Evolutionary conservation across 2,329 filamentous ascomycete genomes (phyloP).

Genomic region (Cordyceps sp.): DNA sequence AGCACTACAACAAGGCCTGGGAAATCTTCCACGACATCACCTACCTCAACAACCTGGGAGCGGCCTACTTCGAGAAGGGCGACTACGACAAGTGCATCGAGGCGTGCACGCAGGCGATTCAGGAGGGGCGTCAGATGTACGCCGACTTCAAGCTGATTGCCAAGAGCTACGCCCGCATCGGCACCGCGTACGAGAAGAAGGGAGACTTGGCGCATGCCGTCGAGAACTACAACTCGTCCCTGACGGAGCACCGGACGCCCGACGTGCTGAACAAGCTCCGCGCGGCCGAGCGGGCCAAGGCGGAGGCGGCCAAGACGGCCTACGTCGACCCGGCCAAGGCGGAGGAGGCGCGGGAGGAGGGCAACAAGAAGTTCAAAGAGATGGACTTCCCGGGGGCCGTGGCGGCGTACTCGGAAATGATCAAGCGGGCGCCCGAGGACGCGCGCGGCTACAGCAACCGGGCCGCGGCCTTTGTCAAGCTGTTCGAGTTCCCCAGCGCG

Average conservation of each 20-base stretch:
- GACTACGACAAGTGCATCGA: conserved; percentile 82
- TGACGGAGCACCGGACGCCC: conserved; percentile 92
- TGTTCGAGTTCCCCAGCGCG: conserved; percentile 87
- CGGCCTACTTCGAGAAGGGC: conserved; percentile 90
- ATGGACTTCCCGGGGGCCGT: conserved; percentile 90
- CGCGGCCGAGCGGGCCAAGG: conserved; percentile 73
- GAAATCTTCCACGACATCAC: conserved; percentile 90
- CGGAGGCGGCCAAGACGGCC: conserved; percentile 54
- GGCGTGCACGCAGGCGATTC: conserved; percentile 71
- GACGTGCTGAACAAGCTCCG: conserved; percentile 89
- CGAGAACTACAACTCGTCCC: conserved; percentile 78
- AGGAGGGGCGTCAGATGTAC: conserved; percentile 75
- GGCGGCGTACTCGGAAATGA: conserved; percentile 89
- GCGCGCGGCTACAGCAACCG: conserved; percentile 94
- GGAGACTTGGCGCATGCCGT: conserved; percentile 68
- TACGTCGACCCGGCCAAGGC: conserved; percentile 87
- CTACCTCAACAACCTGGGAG: conserved; percentile 91
- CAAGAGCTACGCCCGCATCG: conserved; percentile 94
- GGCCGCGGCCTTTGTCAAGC: conserved; percentile 89
- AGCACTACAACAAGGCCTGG: conserved; percentile 92
- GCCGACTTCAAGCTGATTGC: conserved; percentile 98
- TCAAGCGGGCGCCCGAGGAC: conserved; percentile 84
- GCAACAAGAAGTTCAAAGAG: conserved; percentile 95
- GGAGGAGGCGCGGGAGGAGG: conserved; percentile 85
- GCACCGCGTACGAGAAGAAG: conserved; percentile 80